Conservation (phyloP, 139 green algal genomes). For the Chlorella vulgaris region DNA sequence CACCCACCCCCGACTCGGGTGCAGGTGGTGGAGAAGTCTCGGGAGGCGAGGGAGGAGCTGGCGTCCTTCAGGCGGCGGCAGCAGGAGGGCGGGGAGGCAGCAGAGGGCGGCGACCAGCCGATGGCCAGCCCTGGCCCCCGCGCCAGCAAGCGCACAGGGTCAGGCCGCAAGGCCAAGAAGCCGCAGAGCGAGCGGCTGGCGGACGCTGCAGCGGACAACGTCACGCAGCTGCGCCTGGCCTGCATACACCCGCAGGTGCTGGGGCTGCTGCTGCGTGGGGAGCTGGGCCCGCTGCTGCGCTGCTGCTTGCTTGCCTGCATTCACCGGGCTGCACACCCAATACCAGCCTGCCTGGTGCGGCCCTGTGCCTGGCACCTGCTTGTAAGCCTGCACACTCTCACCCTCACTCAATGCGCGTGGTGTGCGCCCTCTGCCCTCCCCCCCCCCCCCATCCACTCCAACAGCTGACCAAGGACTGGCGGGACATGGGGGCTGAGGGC, state of each 20-base stretch:
- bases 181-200: constrained; percentile 25
- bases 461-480: constrained; percentile 73
- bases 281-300: no score
- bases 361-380: no score
- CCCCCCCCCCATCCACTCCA: neutral
- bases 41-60: constrained; percentile 13
- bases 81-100: neutral
- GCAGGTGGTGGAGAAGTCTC: constrained; percentile 24
- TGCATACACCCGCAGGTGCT: constrained; percentile 71
- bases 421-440: neutral
- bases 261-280: neutral
- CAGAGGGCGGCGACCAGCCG: neutral
- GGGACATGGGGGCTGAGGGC: constrained; percentile 39
- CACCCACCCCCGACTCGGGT: no score
- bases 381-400: no score
- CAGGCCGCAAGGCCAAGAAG: no score
- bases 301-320: no score
- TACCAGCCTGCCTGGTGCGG: no score
- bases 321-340: no score
- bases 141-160: constrained; percentile 1
- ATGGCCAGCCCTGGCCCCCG: neutral
- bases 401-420: no score
- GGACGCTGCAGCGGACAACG: constrained; percentile 23
- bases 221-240: constrained; percentile 68
- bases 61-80: neutral